Evolutionary conservation across 495 filamentous ascomycete species (phyloP).

Genomic region (Hypoxylon trugodes): DNA sequence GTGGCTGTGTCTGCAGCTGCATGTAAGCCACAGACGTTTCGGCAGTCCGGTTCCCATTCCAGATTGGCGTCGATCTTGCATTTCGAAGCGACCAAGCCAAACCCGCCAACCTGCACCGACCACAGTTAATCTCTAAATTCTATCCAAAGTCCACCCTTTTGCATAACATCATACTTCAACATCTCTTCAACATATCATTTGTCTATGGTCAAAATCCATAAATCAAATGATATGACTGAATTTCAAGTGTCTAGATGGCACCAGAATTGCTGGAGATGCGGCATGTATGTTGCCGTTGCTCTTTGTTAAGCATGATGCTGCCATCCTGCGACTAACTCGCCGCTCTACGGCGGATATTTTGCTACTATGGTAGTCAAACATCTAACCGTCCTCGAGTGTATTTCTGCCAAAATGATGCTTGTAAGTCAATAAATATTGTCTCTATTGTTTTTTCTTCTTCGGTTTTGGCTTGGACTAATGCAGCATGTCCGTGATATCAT

Average conservation of each 20-base stretch:
- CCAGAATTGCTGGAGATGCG: not conserved
- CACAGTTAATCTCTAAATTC: constrained; percentile 29
- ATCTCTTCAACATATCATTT: constrained; percentile 4
- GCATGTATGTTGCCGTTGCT: constrained; percentile 26
- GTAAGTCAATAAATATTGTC: constrained; percentile 3
- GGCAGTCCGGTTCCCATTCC: constrained; percentile 20
- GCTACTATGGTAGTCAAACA: constrained; percentile 1
- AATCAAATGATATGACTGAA: not conserved
- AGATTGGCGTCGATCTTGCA: constrained; percentile 27
- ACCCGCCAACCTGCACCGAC: no score
- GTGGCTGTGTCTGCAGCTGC: constrained; percentile 9
- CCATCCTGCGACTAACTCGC: constrained; percentile 24
- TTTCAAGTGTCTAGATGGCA: constrained; percentile 1
- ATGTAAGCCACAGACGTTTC: constrained; percentile 31
- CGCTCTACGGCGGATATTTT: not conserved
- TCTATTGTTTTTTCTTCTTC: not conserved
- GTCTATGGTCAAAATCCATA: not conserved
- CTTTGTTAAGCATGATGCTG: constrained; percentile 27
- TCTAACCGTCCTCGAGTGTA: not conserved
- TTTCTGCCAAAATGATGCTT: constrained; percentile 2
- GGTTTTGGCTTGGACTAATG: not conserved
- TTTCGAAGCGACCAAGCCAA: constrained; percentile 18
- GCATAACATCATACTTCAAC: constrained; percentile 19
- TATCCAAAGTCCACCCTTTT: constrained; percentile 8
- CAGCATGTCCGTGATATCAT: constrained; percentile 18